Evolutionary conservation across 2,329 filamentous ascomycete species (phyloP).

Genomic region (Cladosporium sp.): DNA sequence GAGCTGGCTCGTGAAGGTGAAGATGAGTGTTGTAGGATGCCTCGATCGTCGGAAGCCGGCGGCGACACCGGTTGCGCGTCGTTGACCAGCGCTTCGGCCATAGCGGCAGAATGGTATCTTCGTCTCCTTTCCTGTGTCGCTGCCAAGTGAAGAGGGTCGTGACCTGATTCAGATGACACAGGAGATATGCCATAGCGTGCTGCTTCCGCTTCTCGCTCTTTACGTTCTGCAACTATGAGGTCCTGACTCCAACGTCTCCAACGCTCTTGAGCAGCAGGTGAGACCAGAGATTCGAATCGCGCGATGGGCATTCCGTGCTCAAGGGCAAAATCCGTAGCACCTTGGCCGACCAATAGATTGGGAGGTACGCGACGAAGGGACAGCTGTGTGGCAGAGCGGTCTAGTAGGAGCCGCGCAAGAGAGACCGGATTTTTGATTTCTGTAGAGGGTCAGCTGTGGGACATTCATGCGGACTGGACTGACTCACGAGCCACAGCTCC

Average conservation of each 20-base stretch:
- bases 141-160: constrained; percentile 19
- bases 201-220: constrained; percentile 38
- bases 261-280: constrained; percentile 73
- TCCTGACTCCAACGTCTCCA: constrained; percentile 76
- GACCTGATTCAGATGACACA: constrained; percentile 26
- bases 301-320: constrained; percentile 73
- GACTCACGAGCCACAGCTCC: constrained; percentile 84
- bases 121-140: constrained; percentile 32
- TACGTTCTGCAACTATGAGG: constrained; percentile 61
- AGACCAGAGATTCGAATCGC: constrained; percentile 76
- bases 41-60: constrained; percentile 29
- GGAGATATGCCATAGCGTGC: constrained; percentile 25
- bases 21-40: constrained; percentile 5
- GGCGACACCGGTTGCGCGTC: constrained; percentile 39
- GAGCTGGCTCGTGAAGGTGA: constrained; percentile 13
- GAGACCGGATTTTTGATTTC: constrained; percentile 92
- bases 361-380: constrained; percentile 86
- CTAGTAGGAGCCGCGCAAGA: constrained; percentile 78
- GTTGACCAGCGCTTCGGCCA: constrained; percentile 35
- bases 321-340: constrained; percentile 81
- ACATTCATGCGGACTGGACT: neutral
- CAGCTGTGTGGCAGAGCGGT: constrained; percentile 73
- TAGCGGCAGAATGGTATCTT: constrained; percentile 39
- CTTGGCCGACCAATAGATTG: constrained; percentile 83
- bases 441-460: constrained; percentile 40